phyloP scores from a whole-genome alignment of 108 stramenopile genomes.

The Nannochloropsis salina region DNA sequence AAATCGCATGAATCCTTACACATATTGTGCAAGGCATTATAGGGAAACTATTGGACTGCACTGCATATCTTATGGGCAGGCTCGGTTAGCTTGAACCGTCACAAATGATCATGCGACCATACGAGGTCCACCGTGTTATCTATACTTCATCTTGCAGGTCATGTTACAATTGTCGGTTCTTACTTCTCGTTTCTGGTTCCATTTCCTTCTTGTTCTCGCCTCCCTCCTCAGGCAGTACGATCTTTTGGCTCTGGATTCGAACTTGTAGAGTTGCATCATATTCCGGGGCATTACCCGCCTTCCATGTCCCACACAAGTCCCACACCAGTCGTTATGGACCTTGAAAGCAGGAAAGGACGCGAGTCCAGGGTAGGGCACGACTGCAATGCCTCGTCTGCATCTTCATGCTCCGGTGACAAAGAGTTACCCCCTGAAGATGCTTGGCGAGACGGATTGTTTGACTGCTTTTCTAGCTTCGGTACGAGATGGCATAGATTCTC shows the following conservation, averaged over 20 bases:
- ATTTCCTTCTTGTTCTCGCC: background rate
- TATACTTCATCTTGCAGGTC: too few species aligned
- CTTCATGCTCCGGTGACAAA: background rate
- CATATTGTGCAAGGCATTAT: too few species aligned
- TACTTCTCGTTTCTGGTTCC: too few species aligned
- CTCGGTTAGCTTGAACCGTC: too few species aligned
- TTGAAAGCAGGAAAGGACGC: too few species aligned
- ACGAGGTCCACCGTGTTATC: too few species aligned
- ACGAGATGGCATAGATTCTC: background rate
- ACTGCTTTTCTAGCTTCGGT: background rate
- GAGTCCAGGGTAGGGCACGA: background rate
- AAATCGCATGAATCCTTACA: too few species aligned
- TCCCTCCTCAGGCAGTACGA: background rate
- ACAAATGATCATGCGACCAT: too few species aligned
- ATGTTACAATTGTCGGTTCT: too few species aligned
- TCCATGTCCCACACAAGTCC: background rate
- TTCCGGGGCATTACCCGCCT: background rate
- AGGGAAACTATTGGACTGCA: too few species aligned
- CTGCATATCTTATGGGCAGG: too few species aligned
- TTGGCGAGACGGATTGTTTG: background rate
- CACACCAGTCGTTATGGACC: background rate
- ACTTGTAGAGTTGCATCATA: background rate
- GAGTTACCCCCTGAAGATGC: background rate
- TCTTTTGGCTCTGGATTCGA: background rate
- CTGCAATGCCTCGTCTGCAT: background rate